These are phyloP conservation scores for Biscogniauxia marginata DNA, from an alignment of 2,329 filamentous ascomycete genomes.

Conservation along the genomic window DNA sequence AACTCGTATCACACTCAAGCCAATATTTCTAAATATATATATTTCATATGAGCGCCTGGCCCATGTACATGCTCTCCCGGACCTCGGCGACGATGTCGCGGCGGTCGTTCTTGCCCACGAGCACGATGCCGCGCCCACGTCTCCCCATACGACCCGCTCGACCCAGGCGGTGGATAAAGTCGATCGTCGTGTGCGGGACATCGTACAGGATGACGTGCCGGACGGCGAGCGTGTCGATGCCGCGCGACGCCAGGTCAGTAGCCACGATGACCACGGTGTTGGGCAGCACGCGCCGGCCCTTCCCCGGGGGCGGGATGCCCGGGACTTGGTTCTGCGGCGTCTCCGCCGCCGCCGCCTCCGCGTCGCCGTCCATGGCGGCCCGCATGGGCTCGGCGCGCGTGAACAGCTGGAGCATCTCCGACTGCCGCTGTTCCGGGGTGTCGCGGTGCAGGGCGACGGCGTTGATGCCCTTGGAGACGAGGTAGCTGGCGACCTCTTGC, in stretches of 20 bases:
- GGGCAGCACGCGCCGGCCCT: constrained; percentile 52
- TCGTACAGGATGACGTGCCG: constrained; percentile 92
- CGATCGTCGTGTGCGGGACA: constrained; percentile 95
- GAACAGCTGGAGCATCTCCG: constrained; percentile 75
- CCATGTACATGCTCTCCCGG: constrained; percentile 82
- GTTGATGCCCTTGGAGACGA: constrained; percentile 82
- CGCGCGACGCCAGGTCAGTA: constrained; percentile 87
- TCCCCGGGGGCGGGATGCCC: constrained; percentile 28
- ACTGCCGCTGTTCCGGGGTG: constrained; percentile 72
- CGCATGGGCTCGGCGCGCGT: constrained; percentile 51
- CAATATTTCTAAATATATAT: background rate
- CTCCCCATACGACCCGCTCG: constrained; percentile 90
- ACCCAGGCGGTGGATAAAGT: constrained; percentile 95
- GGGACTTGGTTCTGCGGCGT: constrained; percentile 22
- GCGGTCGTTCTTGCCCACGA: constrained; percentile 86
- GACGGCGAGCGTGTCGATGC: constrained; percentile 91
- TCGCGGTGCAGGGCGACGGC: constrained; percentile 84
- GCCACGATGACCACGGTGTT: constrained; percentile 92
- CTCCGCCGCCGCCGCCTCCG: background rate
- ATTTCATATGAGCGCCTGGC: constrained; percentile 68
- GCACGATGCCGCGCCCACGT: constrained; percentile 82
- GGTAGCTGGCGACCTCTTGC: constrained; percentile 74
- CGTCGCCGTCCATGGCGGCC: constrained; percentile 20
- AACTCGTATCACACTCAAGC: background rate
- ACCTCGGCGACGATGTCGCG: constrained; percentile 91